These are phyloP conservation scores for Chlorella sp. DNA, from an alignment of 139 green algal genomes.

Conservation along the genomic window DNA sequence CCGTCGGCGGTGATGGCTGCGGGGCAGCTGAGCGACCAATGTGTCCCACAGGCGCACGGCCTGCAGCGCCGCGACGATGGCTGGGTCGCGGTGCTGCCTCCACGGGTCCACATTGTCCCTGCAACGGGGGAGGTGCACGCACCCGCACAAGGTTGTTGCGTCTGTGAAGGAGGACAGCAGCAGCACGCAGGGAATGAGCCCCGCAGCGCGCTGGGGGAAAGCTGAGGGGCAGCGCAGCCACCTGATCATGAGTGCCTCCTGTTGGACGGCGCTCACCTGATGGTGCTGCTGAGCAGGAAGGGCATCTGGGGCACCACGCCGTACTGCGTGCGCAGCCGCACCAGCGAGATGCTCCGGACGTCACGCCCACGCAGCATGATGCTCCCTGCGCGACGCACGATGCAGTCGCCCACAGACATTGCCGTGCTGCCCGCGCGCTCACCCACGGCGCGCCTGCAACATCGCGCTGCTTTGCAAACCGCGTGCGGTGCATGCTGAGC, in stretches of 20 bases:
- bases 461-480: no score
- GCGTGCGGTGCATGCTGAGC: no score
- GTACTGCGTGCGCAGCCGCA: conserved; percentile 30
- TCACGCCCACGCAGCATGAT: conserved; percentile 37
- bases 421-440: no score
- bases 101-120: conserved; percentile 1
- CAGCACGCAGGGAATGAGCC: no score
- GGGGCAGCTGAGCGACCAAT: conserved; percentile 1
- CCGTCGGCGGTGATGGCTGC: background rate
- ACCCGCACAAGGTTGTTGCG: no score
- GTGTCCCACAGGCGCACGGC: background rate
- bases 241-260: conserved; percentile 64
- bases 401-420: no score
- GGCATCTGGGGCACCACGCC: conserved; percentile 49
- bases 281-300: conserved; percentile 61
- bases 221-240: no score
- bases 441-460: no score
- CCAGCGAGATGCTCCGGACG: conserved; percentile 23
- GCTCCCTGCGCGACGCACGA: conserved; percentile 7
- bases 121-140: no score
- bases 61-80: background rate
- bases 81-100: background rate
- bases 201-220: background rate
- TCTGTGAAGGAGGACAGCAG: no score
- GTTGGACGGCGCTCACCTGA: conserved; percentile 16